Conservation (phyloP, 805 yeast genomes). For the Ogataea allantospora region DNA sequence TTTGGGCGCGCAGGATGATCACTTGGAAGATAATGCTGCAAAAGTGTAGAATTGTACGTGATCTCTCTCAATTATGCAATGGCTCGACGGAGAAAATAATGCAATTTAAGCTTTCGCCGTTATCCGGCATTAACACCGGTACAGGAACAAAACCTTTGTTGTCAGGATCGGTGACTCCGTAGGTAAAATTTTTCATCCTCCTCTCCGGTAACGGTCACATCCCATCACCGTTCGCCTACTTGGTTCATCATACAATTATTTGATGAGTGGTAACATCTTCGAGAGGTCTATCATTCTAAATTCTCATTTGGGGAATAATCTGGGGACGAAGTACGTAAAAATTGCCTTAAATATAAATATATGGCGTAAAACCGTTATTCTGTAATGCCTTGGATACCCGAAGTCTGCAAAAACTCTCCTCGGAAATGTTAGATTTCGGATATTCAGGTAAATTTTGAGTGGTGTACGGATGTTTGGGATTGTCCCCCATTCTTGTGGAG, state of each 20-base stretch:
- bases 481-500: too few relatives aligned
- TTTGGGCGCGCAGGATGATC: too few relatives aligned
- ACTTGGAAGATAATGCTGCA: too few relatives aligned
- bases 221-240: too few relatives aligned
- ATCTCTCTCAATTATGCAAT: too few relatives aligned
- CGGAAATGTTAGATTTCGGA: not conserved
- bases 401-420: not conserved
- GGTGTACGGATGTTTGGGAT: constrained; percentile 8
- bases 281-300: not conserved
- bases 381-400: constrained; percentile 6
- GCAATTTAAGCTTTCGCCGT: too few relatives aligned
- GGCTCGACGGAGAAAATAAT: too few relatives aligned
- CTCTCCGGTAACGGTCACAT: not conserved
- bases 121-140: not conserved
- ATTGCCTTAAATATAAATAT: not conserved
- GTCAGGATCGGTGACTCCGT: constrained; percentile 6
- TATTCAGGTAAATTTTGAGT: not conserved
- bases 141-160: constrained; percentile 3
- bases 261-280: not conserved
- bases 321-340: not conserved
- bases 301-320: constrained; percentile 3
- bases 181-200: constrained; percentile 1
- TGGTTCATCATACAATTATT: not conserved
- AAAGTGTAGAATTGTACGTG: too few relatives aligned
- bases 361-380: not conserved